Evolutionary conservation across 148 eudicot genomes (phyloP), one percentile per base, ranked within the genome.

Genomic region (Chenopodium berlandieri): DNA sequence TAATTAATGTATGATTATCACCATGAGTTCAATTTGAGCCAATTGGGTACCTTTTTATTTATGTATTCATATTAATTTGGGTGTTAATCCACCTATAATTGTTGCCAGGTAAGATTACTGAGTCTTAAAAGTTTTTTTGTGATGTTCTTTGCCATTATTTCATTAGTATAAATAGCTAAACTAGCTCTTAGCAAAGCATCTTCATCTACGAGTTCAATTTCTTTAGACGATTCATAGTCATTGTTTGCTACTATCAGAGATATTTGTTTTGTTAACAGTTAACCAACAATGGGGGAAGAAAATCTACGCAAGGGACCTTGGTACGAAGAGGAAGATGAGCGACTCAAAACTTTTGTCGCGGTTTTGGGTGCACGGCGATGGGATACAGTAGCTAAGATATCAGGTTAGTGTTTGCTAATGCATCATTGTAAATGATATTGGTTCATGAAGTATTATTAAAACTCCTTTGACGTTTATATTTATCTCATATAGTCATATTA

Each of bases 361-460:
- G 78, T 86, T 82, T 77, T 89, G 77, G 94, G 94, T n/a, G 89
- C 90, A 60, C 68, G 79, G 19, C 83, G 91, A 20, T 91, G 97
- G 97, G 97, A 93, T 85, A 79, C 90, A 13, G 52, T 93, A 54
- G 97, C 94, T 48, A 88, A 75, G 84, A 89, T 89, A 60, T 90
- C 94, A 80, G 97, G 97, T 93, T 78, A 5, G 31, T n/a, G 17
- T 34, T 6, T 14, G 10, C 64, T 47, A 30, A 17, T 37, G 44
- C 19, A 47, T 20, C 22, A 16, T 7, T 11, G 25, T 66, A 19
- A 23, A 32, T 34, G 66, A 20, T 62, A 62, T 62, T 20, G 25
- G 66, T 20, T 62, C 66, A 62, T 62, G 25, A 7, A 62, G 25
- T 62, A 9, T 62, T 62, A 25, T 62, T 62, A 27, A 12, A 40